Conservation (phyloP, 2,329 filamentous ascomycete species). For the Ophiocordyceps sinensis region DNA sequence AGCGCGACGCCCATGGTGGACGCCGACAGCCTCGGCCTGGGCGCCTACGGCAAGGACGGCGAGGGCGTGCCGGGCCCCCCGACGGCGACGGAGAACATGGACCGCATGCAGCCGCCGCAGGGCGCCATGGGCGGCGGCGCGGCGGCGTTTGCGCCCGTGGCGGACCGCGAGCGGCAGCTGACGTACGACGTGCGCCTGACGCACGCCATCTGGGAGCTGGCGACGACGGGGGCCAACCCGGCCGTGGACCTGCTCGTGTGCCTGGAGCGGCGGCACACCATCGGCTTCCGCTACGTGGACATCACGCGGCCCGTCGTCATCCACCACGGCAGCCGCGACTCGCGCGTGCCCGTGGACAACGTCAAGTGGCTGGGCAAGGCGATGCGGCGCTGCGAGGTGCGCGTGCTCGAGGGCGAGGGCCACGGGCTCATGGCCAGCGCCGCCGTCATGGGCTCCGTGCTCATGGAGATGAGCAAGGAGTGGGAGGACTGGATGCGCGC, state of each 20-base stretch:
- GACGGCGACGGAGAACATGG: constrained; percentile 31
- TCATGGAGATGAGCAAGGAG: constrained; percentile 87
- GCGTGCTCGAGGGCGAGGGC: constrained; percentile 79
- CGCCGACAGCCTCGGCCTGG: constrained; percentile 31
- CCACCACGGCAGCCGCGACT: constrained; percentile 84
- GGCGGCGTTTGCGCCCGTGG: constrained; percentile 39
- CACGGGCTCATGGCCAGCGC: constrained; percentile 95
- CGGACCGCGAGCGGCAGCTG: constrained; percentile 56
- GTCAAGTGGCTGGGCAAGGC: constrained; percentile 87
- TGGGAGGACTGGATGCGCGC: constrained; percentile 77
- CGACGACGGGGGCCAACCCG: constrained; percentile 82
- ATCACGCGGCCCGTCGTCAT: constrained; percentile 86
- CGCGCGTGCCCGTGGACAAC: constrained; percentile 86
- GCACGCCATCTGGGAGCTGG: constrained; percentile 85
- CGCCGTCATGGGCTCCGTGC: constrained; percentile 79
- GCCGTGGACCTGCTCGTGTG: constrained; percentile 88
- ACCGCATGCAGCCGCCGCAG: constrained; percentile 24
- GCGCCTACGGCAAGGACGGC: constrained; percentile 11
- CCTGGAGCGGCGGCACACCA: constrained; percentile 75
- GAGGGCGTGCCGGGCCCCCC: constrained; percentile 10
- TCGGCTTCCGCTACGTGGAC: constrained; percentile 94
- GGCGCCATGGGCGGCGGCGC: constrained; percentile 15
- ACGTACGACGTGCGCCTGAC: constrained; percentile 78
- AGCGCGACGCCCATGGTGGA: constrained; percentile 25
- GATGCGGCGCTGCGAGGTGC: constrained; percentile 85